Conservation (phyloP, 2,329 filamentous ascomycete genomes). For the Pseudocercospora eumusae region DNA sequence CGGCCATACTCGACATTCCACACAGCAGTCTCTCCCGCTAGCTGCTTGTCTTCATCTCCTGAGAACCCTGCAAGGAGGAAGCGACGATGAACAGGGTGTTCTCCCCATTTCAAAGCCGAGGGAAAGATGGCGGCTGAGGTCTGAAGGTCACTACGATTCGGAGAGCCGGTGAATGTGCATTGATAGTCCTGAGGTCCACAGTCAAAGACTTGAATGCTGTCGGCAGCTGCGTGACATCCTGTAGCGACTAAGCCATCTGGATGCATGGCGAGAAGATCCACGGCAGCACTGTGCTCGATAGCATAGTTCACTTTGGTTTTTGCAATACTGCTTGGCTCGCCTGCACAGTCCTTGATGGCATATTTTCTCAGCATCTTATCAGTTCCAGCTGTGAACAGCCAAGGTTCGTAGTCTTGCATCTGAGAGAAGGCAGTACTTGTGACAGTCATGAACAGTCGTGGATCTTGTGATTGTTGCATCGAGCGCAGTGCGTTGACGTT, state of each 20-base stretch:
- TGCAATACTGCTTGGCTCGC: constrained; percentile 12
- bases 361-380: constrained; percentile 53
- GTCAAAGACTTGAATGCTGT: constrained; percentile 29
- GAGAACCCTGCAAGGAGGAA: constrained; percentile 59
- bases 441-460: constrained; percentile 58
- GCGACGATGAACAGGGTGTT: constrained; percentile 40
- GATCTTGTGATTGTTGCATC: constrained; percentile 54
- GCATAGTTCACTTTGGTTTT: constrained; percentile 22
- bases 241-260: constrained; percentile 28
- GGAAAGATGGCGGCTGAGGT: constrained; percentile 42
- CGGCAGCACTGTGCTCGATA: constrained; percentile 49
- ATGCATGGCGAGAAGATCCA: constrained; percentile 53
- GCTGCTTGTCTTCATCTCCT: constrained; percentile 42
- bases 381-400: constrained; percentile 51
- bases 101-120: constrained; percentile 54
- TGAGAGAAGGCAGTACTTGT: constrained; percentile 56
- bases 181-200: constrained; percentile 8
- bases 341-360: constrained; percentile 18
- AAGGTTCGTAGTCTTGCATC: constrained; percentile 27
- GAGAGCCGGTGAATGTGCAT: constrained; percentile 22
- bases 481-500: constrained; percentile 48
- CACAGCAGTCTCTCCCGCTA: constrained; percentile 55
- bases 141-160: constrained; percentile 28
- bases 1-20: constrained; percentile 53
- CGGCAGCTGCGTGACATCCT: constrained; percentile 22